Evolutionary conservation across 495 filamentous ascomycete genomes (phyloP), one percentile per base, ranked within the genome.

Genomic region (Pyronema domesticum): DNA sequence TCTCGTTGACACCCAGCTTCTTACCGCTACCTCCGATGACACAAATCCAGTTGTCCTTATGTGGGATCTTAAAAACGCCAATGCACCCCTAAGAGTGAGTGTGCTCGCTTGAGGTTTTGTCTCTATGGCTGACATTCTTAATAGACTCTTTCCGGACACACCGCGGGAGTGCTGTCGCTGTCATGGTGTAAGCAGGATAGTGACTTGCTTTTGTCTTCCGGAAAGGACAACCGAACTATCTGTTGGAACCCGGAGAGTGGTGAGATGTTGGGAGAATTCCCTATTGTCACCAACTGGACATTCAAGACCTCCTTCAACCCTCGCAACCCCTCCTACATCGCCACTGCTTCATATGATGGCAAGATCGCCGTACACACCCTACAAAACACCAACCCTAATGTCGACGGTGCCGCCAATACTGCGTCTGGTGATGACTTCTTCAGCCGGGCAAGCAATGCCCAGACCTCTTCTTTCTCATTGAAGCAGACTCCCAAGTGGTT

Each of bases 361-460:
- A 93, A 86, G 68, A 93, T 99, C 58, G 80, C 81, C 13, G 73
- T 99, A 18, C 89, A 95, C 60, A 89, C 89, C 8, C 75, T 94
- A 37, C 91, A 99, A 64, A 95, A 88, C 64, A 94, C 88, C 17
- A 79, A 81, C 47, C 71, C 77, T 8, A 82, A 85, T 65, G 64
- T 69, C 14, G 50, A 46, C 35, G 30, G 46, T 13, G 67, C 69
- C 11, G 63, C 69, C 1, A 72, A 74, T 57, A 73, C 77, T 47
- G 67, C 87, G 15, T 88, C 95, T 66, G 89, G 84, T 34, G 91
- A 94, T 65, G 93, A 95, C 61, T 99, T 99, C 73, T 99, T 99
- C 58, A 82, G 82, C 46, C 88, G 85, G 68, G 88, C 88, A 33
- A 89, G 94, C 64, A 84, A 79, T 9, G 86, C 95, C 57, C 89